Conservation (phyloP, 305 asterid genomes). For the Ajuga reptans region DNA sequence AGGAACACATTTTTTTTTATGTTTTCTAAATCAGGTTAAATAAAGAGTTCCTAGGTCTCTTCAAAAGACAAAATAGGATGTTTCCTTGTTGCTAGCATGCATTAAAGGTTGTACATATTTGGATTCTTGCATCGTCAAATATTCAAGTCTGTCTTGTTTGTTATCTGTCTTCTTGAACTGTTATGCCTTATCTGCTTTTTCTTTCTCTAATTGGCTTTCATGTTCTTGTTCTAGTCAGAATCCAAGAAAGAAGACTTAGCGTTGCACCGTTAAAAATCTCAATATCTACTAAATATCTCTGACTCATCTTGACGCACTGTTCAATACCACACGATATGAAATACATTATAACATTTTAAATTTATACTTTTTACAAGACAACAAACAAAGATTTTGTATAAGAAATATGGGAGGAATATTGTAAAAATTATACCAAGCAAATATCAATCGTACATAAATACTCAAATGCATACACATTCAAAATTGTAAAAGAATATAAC, state of each 20-base stretch:
- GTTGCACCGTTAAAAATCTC: not conserved
- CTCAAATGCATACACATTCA: not conserved
- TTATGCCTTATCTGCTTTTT: not conserved
- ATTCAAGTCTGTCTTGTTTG: constrained; percentile 6
- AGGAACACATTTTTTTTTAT: constrained; percentile 6
- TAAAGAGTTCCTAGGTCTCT: not conserved
- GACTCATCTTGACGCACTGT: not conserved
- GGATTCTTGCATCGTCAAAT: not conserved
- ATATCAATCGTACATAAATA: not conserved
- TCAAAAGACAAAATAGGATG: not conserved
- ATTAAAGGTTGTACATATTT: not conserved
- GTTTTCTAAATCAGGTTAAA: not conserved
- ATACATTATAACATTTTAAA: not conserved
- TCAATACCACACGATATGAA: not conserved
- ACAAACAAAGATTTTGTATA: not conserved
- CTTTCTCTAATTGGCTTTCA: not conserved
- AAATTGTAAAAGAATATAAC: not conserved
- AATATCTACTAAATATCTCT: not conserved
- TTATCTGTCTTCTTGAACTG: not conserved
- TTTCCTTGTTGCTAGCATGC: constrained; percentile 1
- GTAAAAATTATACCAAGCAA: not conserved
- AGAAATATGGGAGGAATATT: not conserved
- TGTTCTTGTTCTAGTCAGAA: not conserved
- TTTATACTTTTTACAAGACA: not conserved
- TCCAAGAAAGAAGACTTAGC: not conserved